These are phyloP conservation scores for Claviceps fusiformis DNA, from an alignment of 2,329 filamentous ascomycete species.

Conservation along the genomic window DNA sequence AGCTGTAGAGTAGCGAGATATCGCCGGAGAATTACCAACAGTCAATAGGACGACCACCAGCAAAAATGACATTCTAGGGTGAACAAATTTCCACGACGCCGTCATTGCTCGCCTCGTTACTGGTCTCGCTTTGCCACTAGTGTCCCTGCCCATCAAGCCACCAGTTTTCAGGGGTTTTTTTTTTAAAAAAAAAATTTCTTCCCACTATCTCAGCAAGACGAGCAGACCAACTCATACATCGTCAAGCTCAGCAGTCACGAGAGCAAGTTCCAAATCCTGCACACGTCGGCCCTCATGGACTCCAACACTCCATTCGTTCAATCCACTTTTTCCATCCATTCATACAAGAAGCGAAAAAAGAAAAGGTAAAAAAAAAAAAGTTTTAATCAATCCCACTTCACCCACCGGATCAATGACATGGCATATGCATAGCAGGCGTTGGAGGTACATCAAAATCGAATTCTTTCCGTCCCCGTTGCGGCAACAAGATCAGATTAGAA, in stretches of 20 bases:
- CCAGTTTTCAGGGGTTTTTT: neutral
- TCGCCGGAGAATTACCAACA: neutral
- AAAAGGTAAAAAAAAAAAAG: neutral
- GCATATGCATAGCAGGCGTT: conserved; percentile 22
- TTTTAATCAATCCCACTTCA: neutral
- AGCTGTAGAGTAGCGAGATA: conserved; percentile 25
- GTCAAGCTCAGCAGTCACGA: neutral
- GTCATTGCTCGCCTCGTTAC: neutral
- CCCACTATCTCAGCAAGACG: neutral
- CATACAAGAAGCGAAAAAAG: neutral
- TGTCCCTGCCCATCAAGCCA: neutral
- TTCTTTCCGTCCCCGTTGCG: neutral
- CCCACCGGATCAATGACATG: neutral
- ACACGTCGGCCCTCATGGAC: neutral
- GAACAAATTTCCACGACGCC: neutral
- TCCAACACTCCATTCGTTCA: neutral
- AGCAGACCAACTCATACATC: neutral
- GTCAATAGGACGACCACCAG: neutral
- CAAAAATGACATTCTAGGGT: neutral
- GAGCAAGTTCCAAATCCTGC: neutral
- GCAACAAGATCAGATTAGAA: neutral
- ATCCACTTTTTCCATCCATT: neutral
- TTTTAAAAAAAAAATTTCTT: neutral
- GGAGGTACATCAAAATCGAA: conserved; percentile 7
- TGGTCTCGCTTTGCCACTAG: neutral